These are phyloP conservation scores for Saraca asoca DNA, from an alignment of 331 rosid species.

Conservation along the genomic window DNA sequence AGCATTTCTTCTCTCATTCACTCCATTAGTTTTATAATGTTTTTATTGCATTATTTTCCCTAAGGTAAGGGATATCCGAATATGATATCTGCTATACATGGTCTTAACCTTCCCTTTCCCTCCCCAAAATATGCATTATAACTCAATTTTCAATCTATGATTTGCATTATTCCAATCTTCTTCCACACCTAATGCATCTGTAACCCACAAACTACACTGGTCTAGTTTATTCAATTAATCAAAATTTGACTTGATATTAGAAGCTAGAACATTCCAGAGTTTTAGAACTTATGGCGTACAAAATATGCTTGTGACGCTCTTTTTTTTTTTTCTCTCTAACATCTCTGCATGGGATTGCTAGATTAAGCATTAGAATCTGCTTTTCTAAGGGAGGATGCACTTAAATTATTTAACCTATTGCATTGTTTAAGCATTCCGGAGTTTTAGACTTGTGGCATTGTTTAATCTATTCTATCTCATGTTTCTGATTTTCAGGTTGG, in stretches of 20 bases:
- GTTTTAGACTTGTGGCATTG: neutral
- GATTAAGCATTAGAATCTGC: neutral
- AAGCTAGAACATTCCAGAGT: neutral
- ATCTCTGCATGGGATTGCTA: slow-evolving; percentile 12
- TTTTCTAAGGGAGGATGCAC: neutral
- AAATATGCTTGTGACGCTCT: neutral
- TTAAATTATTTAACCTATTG: too few species aligned
- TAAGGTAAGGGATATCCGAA: neutral
- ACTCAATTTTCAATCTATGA: neutral
- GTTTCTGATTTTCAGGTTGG: slow-evolving; percentile 55
- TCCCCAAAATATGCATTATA: too few species aligned
- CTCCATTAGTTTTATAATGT: neutral
- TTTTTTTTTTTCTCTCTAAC: neutral
- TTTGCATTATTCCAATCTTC: neutral
- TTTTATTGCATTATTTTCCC: neutral
- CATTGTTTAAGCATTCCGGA: too few species aligned
- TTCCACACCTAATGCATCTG: neutral
- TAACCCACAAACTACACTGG: neutral
- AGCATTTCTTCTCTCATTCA: neutral
- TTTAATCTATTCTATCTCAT: neutral
- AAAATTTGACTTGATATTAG: too few species aligned
- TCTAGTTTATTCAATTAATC: neutral
- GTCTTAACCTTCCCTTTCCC: neutral
- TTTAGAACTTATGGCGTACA: neutral
- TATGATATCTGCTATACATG: neutral